Evolutionary conservation across 805 yeast genomes (phyloP).

Genomic region (Yarrowia hollandica): DNA sequence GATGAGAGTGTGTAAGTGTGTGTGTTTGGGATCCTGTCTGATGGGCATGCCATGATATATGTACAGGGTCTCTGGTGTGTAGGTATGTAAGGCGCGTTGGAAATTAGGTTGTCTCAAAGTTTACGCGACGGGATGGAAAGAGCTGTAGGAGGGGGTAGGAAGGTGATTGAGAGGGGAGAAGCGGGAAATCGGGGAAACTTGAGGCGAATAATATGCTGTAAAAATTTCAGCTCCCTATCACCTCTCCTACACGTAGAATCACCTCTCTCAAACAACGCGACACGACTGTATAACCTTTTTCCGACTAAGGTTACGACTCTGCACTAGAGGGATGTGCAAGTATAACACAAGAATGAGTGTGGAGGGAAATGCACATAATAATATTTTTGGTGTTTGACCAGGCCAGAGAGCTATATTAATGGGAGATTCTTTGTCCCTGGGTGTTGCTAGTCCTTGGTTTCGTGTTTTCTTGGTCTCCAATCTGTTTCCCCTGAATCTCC

Average conservation of each 20-base stretch:
- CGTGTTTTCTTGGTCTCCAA: too few species aligned
- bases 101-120: constrained; percentile 12
- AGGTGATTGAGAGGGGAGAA: neutral
- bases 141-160: neutral
- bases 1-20: neutral
- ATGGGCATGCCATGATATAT: constrained; percentile 19
- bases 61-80: constrained; percentile 17
- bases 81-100: constrained; percentile 29
- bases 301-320: neutral
- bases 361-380: neutral
- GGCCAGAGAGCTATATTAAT: too few species aligned
- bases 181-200: neutral
- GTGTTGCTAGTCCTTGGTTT: too few species aligned
- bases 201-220: too few species aligned
- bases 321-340: constrained; percentile 29
- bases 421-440: too few species aligned
- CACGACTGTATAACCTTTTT: constrained; percentile 13
- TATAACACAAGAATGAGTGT: constrained; percentile 28
- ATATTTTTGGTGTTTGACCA: too few species aligned
- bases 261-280: neutral
- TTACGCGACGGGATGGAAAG: neutral
- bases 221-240: neutral
- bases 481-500: too few species aligned
- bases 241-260: neutral
- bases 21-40: neutral